Base-by-base conservation (phyloP, 106 monocot species). In the Dendrobium nobile region DNA sequence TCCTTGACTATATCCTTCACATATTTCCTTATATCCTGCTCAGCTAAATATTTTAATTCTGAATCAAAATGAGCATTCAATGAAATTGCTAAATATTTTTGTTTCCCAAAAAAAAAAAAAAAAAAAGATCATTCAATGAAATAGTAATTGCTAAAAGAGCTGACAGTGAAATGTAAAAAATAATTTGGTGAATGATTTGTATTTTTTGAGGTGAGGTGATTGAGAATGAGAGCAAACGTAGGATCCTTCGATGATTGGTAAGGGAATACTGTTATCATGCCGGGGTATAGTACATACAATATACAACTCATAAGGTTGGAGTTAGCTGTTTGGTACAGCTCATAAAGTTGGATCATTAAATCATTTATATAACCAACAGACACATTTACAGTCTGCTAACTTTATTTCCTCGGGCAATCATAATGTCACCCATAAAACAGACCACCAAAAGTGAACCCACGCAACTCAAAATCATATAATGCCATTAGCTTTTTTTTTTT, bases 281-380 rank as follows among this genome's bases (percentile, higher is more conserved):
- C 7, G 31, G 28, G 40, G 64, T 33, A 33, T 28, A 72, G 72
- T 15, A 72, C 72, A 72, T 72, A 40, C 33, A 40, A 16, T 11
- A 40, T 11, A 72, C 72, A 72, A 72, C 33, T 72, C 72, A 72
- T 72, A 13, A 40, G 37, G 33, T 40, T 72, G 40, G 17, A 72
- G 72, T 40, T 72, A 17, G 72, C 72, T 72, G 28, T 72, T 27
- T 72, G 72, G 37, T 72, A 72, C 72, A 72, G 72, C 72, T 72
- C 72, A 72, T 72, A 72, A 72, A 72, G 72, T 37, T 9, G 72
- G 33, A 33, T 72, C 72, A 72, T 33, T 22, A 72, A 65, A 72
- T 72, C 72, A 72, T 72, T 72, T 72, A 72, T 51, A 51, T 37
- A 40, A 33, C 72, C 72, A 72, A 72, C 72, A 72, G 24, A 27